Evolutionary conservation across 148 eudicot genomes (phyloP), one percentile per base, ranked within the genome.

Genomic region (Spergularia marina): DNA sequence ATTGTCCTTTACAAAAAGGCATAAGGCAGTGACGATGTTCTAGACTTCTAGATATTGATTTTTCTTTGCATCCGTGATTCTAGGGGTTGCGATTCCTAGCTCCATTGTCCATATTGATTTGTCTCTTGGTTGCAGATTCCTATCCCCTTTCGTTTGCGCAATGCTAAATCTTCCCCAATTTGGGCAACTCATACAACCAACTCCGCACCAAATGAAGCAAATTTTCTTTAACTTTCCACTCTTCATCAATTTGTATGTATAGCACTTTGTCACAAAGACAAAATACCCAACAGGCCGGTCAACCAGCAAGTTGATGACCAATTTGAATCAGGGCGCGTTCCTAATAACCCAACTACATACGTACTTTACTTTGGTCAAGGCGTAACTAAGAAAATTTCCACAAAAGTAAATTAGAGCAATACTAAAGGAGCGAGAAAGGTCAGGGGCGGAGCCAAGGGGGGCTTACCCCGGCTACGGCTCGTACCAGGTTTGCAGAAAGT

Each of bases 281-380:
- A 73, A 23, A 17, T 25, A 72, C 39, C 65, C 20, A 73, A 41
- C 30, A 55, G 18, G 25, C 25, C 25, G 25, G 11, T 15, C 36
- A 77, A 70, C 1, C 40, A 52, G 0, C 70, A 77, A 77, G 74
- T 77, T 36, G 70, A 30, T 59, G 25, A 30, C 36, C 68, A 61
- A 7, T 63, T 6, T n/a, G 53, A 36, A 36, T 53, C 53, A 41
- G 54, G 9, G 10, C 10, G 49, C 10, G 49, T 44, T 44, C 8
- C 49, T 0, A 44, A 44, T 44, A 44, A 44, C 47, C 47, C 47
- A 41, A 41, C 47, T 41, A 41, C 7, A n/a, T n/a, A n/a, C n/a
- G n/a, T n/a, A n/a, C n/a, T 41, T 41, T 5, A 41, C 7, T 41
- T 30, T 30, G 34, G 34, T 30, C 34, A 30, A 2, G 34, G 34